Evolutionary conservation across 2,329 filamentous ascomycete species (phyloP), one percentile per base, ranked within the genome.

Genomic region (Herpotrichia juniperi): DNA sequence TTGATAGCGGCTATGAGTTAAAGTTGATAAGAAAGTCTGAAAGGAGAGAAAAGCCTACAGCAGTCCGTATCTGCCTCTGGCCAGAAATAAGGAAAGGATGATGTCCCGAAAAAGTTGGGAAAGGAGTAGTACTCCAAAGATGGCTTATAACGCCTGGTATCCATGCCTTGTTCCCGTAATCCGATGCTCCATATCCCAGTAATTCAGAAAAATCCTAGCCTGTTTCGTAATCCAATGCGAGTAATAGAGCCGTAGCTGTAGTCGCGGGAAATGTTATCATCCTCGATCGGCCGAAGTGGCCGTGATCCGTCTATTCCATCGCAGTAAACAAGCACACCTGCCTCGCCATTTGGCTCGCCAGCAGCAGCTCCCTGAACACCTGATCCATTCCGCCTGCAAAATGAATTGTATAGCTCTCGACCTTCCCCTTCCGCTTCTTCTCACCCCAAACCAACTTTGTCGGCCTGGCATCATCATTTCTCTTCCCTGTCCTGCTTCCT

Each of bases 331-430:
- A 42, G 39, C 68, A 71, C 10, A 71, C 67, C 39, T 72, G 70
- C 46, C 70, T 57, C 21, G 67, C 68, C 70, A 73, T 73, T 53
- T 73, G 70, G 54, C 70, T 73, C 7, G 70, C 70, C 12, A 73
- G 62, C 39, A 73, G 48, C 7, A 72, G 61, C 48, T 73, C 70
- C 12, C 68, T 58, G 39, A 73, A 72, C 25, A 73, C 68, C 49
- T 72, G 69, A 50, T 73, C 70, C 58, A 73, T 66, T 11, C 70
- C 70, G 34, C 70, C 70, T 40, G 61, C 64, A 53, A 73, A 73
- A 52, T 72, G 69, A 34, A 73, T 71, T 19, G 67, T 73, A 40
- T 73, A 72, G 54, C 67, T 70, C 55, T 72, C 69, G 16, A 73
- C 67, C 48, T 69, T 71, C 17, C 70, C 70, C 46, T 69, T 71